A percentile compares a stretch with the other conserved stretches of the same genome.
These are phyloP conservation scores for Sphenostylis stenocarpa DNA, from an alignment of 306 rosid genomes.

Conservation along the genomic window DNA sequence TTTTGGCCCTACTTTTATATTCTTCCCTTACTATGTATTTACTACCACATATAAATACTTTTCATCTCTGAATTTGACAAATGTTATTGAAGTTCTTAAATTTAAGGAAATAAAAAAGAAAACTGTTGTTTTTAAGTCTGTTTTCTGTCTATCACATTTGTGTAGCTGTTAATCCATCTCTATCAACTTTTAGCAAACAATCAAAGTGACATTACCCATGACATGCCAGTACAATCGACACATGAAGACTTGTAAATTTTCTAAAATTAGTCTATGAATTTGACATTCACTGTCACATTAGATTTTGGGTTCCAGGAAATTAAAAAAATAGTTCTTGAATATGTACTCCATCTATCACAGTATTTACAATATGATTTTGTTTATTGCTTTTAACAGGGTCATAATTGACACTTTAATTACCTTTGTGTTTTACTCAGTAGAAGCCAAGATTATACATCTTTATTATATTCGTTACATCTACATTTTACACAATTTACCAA, in stretches of 20 bases:
- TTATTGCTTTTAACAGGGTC: too few relatives aligned
- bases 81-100: too few relatives aligned
- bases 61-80: too few relatives aligned
- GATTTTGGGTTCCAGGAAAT: neutral
- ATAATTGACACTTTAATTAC: too few relatives aligned
- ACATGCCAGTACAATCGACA: neutral
- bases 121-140: too few relatives aligned
- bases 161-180: neutral
- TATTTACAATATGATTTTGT: too few relatives aligned
- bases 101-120: too few relatives aligned
- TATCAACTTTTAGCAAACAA: neutral
- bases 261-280: neutral
- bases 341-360: neutral
- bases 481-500: too few relatives aligned
- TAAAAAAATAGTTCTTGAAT: neutral
- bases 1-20: slow-evolving; percentile 29
- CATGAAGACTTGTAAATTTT: neutral
- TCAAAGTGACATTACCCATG: neutral
- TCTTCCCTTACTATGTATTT: neutral
- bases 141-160: neutral
- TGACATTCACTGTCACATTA: neutral
- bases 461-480: too few relatives aligned
- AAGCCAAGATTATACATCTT: too few relatives aligned
- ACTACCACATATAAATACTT: too few relatives aligned
- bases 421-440: neutral